Evolutionary conservation across 768 basidiomycete species (phyloP).

Genomic region (Mycena metata): DNA sequence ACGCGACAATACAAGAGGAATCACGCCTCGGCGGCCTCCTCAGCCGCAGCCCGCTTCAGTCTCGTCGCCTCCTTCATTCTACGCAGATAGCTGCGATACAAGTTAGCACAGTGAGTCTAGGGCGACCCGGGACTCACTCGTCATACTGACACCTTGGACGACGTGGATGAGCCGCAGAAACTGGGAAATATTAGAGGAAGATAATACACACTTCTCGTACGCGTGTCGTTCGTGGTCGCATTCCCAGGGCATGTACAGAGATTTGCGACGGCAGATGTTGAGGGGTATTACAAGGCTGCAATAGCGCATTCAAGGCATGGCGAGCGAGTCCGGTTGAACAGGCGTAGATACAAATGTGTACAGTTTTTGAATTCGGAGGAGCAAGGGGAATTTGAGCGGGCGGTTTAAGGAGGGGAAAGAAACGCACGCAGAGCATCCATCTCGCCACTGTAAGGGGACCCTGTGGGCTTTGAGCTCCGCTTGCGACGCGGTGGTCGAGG

Average conservation of each 20-base stretch:
- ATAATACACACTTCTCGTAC: constrained; percentile 81
- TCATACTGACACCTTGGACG: constrained; percentile 89
- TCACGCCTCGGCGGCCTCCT: constrained; percentile 44
- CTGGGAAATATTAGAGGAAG: constrained; percentile 1
- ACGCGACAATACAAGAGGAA: constrained; percentile 4
- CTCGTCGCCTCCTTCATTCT: constrained; percentile 89
- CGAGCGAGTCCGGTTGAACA: background rate
- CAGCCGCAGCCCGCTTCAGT: constrained; percentile 65
- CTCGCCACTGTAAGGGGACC: constrained; percentile 88
- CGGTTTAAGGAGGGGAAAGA: background rate
- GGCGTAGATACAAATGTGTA: constrained; percentile 1
- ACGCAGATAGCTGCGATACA: constrained; percentile 76
- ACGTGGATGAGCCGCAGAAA: background rate
- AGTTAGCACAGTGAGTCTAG: constrained; percentile 14
- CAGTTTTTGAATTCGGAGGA: constrained; percentile 12
- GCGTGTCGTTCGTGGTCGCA: constrained; percentile 90
- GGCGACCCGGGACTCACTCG: constrained; percentile 72
- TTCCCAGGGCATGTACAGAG: constrained; percentile 90
- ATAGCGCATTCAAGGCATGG: background rate
- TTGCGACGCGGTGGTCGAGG: constrained; percentile 86
- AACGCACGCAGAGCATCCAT: constrained; percentile 91
- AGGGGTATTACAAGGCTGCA: constrained; percentile 86
- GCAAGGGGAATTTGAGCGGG: constrained; percentile 23
- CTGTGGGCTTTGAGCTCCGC: constrained; percentile 80
- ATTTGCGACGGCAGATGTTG: constrained; percentile 86